Evolutionary conservation across 116 monocot species (phyloP), one percentile per base, ranked within the genome.

Genomic region (Dioscorea cayenensis): DNA sequence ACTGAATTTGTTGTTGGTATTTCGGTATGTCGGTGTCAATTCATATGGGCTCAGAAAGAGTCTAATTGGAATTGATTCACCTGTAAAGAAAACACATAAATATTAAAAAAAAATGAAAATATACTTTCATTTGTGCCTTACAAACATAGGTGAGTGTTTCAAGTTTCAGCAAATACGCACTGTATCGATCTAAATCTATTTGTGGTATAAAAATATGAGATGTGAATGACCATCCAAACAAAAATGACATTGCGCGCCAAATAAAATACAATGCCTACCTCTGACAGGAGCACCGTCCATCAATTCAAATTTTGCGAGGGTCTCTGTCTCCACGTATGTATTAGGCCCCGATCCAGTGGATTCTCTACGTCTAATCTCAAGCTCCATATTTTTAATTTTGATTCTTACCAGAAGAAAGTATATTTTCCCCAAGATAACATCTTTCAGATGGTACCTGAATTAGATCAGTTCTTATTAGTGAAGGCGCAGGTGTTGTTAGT

Each of bases 251-350:
- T 4, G 7, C 3, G 23, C 28, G 27, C 0, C 21, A 62, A 63
- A 21, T 60, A 22, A 9, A 36, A 60, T 22, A 22, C 14, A 37
- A 76, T 3, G 38, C 19, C 50, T 86, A 97, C 97, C 97, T 92
- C 97, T 81, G 17, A 92, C 97, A 74, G 93, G 97, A 71, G 97
- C 97, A 66, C 97, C 97, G 80, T 93, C 97, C 97, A 97, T 97
- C 79, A 97, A 68, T 68, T 97, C 97, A 84, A 86, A 97, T 77
- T 90, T 97, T 70, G 93, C 97, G 36, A 97, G 87, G 6, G 97
- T 97, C 81, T 97, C 93, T 55, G 97, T 97, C 80, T 92, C 93
- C 75, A 97, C 93, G 63, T 92, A 97, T 21, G 93, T 92, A 73
- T 86, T 97, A 60, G 97, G 75, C 22, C 97, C 97, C 38, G 97